Evolutionary conservation across 805 yeast genomes (phyloP), one percentile per base, ranked within the genome.

Genomic region (Phaffomyces opuntiae): DNA sequence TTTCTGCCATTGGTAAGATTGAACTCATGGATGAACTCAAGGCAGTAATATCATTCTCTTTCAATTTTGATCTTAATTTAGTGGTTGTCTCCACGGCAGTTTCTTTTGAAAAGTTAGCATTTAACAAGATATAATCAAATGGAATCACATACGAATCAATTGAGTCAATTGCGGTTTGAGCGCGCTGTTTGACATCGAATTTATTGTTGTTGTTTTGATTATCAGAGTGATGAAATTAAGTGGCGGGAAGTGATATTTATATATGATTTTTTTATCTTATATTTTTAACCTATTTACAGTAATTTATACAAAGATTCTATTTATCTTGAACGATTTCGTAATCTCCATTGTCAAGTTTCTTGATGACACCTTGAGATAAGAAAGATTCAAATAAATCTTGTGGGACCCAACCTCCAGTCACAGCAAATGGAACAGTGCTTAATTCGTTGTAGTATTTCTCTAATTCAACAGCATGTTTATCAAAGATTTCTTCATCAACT

Each of bases 341-440:
- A 53, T 79, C 74, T 31, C 83, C 85, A 29, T 78, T 77, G 19
- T 74, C 78, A 17, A 73, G 74, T 50, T 80, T 74, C 44, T 77
- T 79, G 46, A 91, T 70, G 46, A 83, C 71, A 1, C 91, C 93
- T 49, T 81, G 81, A 19, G 79, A 77, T 36, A 80, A 64, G 56
- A 87, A 71, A 41, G 77, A 76, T 32, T 79, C 83, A 59, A 91
- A 90, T 84, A 88, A 80, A 60, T 88, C 96, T 61, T 88, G 96
- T 16, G 98, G 96, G 47, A 93, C 77, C 96, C 97, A 91, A 6
- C 96, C 96, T 45, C 86, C 84, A 24, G 96, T 85, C 40, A 91
- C 91, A 29, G 87, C 83, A 65, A 88, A 90, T 37, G 97, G 96
- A 42, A 80, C 74, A 7, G 81, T 71, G 34, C 83, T 74, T 40